phyloP scores from a whole-genome alignment of 1,284 basidiomycete species.

The Abortiporus biennis region DNA sequence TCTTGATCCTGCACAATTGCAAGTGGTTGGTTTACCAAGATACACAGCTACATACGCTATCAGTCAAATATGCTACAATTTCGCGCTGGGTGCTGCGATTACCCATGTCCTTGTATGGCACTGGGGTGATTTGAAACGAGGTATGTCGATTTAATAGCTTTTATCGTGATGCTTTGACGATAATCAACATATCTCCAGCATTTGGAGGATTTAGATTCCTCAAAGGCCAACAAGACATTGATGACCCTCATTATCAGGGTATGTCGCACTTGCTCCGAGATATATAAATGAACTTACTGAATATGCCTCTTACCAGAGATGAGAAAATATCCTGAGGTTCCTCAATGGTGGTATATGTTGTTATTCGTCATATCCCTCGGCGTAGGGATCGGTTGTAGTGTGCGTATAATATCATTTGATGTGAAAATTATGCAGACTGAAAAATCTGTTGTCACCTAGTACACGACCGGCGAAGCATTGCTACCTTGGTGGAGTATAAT shows the following conservation, averaged over 20 bases:
- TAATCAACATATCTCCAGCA: conserved; percentile 19
- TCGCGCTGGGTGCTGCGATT: conserved; percentile 42
- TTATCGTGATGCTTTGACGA: background rate
- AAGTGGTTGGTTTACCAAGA: conserved; percentile 35
- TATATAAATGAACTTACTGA: background rate
- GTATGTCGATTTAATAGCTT: conserved; percentile 11
- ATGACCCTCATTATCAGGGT: conserved; percentile 44
- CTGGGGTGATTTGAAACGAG: conserved; percentile 37
- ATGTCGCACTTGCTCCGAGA: background rate
- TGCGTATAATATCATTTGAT: conserved; percentile 13
- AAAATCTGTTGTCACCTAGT: conserved; percentile 19
- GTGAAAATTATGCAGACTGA: background rate
- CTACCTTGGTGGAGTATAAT: conserved; percentile 50
- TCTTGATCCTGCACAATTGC: conserved; percentile 34
- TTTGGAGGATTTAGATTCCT: conserved; percentile 38
- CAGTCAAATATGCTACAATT: conserved; percentile 44
- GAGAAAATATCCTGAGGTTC: conserved; percentile 48
- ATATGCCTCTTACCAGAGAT: conserved; percentile 31
- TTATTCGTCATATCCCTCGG: conserved; percentile 43
- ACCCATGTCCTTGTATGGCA: conserved; percentile 46
- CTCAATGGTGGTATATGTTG: conserved; percentile 43
- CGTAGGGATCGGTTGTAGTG: conserved; percentile 48
- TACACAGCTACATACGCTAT: conserved; percentile 46
- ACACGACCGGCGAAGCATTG: conserved; percentile 38
- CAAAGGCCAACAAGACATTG: conserved; percentile 31